Evolutionary conservation across 768 basidiomycete species (phyloP), one percentile per base, ranked within the genome.

Genomic region (Rhizopogon vinicolor): DNA sequence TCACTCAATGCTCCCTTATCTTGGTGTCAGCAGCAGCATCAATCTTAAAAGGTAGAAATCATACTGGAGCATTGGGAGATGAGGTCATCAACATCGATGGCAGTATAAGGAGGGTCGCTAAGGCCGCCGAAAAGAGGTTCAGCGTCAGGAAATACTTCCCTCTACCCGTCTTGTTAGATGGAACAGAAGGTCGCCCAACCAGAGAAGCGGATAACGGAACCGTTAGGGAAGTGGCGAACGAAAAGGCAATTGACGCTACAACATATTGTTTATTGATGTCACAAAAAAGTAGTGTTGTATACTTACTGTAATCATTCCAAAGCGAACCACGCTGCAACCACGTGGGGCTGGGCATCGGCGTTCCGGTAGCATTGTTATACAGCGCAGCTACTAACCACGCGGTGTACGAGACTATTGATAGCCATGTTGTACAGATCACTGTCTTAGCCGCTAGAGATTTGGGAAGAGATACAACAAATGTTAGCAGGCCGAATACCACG

Each of bases 261-360:
- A 16, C 33, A 49, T 49, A 14, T 86, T 89, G 55, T 57, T 31
- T 29, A 42, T 52, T 37, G 37, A 33, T 9, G 16, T 8, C 22
- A 44, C 13, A 9, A 14, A 51, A 55, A 48, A 29, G 40, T 16
- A 42, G 44, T 22, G 54, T 29, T 0, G 18, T 44, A 19, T 18
- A 80, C 84, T 57, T 58, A 89, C 88, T 80, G 52, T 83, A 73
- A 55, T 81, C 82, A 63, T 83, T 79, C 87, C 85, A 88, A 45
- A 86, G 71, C 35, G 74, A 62, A 25, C 83, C 82, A 50, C 74
- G 65, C 52, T 67, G 73, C 33, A 74, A 60, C 72, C 72, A 75
- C 40, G 68, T 68, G 28, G 68, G 60, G 45, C 69, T 69, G 22
- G 66, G 59, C 9, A 65, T 65, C n/a, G 78, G 72, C 4, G 72